Conservation (phyloP, 352 stramenopile genomes). For the Globisporangium uncinulatum region DNA sequence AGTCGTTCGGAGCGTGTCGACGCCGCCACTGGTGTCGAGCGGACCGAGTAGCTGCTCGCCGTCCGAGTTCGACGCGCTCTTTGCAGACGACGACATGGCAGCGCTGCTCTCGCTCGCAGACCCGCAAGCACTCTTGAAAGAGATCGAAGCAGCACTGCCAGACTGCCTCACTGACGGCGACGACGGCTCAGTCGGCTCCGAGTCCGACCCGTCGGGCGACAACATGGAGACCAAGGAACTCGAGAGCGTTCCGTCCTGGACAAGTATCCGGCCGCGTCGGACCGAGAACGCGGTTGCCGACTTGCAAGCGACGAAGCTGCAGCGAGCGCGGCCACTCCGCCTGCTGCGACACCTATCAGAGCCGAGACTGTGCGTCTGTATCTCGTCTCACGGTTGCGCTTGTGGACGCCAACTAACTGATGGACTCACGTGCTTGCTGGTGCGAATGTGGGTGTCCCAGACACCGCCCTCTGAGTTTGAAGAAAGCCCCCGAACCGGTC, state of each 20-base stretch:
- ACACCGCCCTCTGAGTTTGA: background rate
- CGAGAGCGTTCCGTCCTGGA: conserved; percentile 12
- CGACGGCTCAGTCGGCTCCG: conserved; percentile 47
- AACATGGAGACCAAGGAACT: conserved; percentile 61
- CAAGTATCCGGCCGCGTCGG: background rate
- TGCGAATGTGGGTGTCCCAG: background rate
- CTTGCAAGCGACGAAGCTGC: background rate
- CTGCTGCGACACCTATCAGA: conserved; percentile 30
- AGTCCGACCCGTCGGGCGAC: conserved; percentile 69
- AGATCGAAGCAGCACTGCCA: conserved; percentile 62
- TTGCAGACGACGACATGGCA: conserved; percentile 21
- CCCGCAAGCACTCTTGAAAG: conserved; percentile 50
- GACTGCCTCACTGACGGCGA: conserved; percentile 37
- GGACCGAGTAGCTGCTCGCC: background rate
- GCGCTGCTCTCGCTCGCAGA: conserved; percentile 33
- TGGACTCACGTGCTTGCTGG: background rate
- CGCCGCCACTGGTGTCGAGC: background rate
- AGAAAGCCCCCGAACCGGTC: background rate
- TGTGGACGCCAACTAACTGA: background rate
- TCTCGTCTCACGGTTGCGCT: background rate
- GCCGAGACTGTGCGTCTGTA: conserved; percentile 22
- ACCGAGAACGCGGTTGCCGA: background rate
- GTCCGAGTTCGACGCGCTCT: conserved; percentile 27
- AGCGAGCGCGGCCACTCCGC: conserved; percentile 13
- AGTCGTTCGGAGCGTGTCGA: background rate